Evolutionary conservation across 768 basidiomycete species (phyloP).

Genomic region (Suillus hirtellus): DNA sequence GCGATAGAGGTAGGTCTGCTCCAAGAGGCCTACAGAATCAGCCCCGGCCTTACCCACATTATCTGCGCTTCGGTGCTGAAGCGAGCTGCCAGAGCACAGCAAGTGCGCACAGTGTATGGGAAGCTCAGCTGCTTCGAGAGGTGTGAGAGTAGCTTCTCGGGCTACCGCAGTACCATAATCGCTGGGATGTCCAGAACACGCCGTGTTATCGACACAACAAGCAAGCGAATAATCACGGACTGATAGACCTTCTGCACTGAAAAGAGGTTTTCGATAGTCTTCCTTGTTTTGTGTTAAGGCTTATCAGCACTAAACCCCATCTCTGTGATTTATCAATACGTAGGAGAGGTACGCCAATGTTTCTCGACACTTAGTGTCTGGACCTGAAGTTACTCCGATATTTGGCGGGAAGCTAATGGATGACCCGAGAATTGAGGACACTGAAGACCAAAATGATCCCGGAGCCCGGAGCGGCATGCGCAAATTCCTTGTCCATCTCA

Average conservation of each 20-base stretch:
- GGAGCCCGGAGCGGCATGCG: neutral
- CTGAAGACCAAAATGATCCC: neutral
- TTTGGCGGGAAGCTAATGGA: neutral
- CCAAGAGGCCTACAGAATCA: neutral
- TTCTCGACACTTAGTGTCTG: neutral
- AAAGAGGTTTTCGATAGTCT: conserved; percentile 2
- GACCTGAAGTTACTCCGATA: neutral
- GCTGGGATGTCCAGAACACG: conserved; percentile 6
- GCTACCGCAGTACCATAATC: conserved; percentile 9
- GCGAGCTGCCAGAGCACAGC: conserved; percentile 3
- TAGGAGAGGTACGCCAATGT: neutral
- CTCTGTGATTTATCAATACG: neutral
- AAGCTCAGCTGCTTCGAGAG: conserved; percentile 2
- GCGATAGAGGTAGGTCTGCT: neutral
- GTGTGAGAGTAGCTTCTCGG: conserved; percentile 7
- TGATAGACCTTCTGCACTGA: conserved; percentile 1
- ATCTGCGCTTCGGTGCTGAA: neutral
- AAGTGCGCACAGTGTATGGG: neutral
- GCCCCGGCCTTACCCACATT: neutral
- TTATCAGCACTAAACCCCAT: neutral
- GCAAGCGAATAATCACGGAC: conserved; percentile 1
- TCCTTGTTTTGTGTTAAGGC: neutral
- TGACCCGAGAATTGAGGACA: neutral
- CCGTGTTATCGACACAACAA: conserved; percentile 6
- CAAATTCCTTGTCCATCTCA: neutral